Conservation (phyloP, 129 eudicot genomes). For the Chrysanthemum makinoi region DNA sequence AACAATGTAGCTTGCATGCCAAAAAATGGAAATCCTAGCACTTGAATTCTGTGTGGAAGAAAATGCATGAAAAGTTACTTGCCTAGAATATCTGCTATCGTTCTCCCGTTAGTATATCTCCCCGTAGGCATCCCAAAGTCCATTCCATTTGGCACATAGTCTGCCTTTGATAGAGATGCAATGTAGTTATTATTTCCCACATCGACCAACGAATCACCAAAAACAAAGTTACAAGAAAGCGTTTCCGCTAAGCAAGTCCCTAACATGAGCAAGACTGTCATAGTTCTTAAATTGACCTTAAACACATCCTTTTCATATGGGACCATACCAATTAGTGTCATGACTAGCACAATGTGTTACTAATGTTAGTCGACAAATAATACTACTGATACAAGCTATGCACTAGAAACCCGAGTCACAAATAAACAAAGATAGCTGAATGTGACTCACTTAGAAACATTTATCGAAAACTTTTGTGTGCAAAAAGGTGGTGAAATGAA, state of each 20-base stretch:
- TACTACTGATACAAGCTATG: not conserved
- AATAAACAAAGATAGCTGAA: too few relatives aligned
- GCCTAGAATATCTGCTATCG: constrained; percentile 79
- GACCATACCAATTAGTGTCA: not conserved
- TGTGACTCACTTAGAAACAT: too few relatives aligned
- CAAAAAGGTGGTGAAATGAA: too few relatives aligned
- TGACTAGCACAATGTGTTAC: not conserved
- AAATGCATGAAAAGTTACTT: constrained; percentile 24
- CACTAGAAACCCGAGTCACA: too few relatives aligned
- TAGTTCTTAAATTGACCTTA: constrained; percentile 23
- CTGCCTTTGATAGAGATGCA: constrained; percentile 66
- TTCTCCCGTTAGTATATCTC: constrained; percentile 82
- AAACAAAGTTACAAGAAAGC: constrained; percentile 59
- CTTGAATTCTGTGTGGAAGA: not conserved
- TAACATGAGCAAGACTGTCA: constrained; percentile 24
- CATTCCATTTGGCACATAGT: constrained; percentile 73
- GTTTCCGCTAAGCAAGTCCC: constrained; percentile 34
- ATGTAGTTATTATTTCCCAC: constrained; percentile 90
- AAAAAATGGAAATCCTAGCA: too few relatives aligned
- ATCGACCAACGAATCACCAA: constrained; percentile 92
- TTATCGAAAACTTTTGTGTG: too few relatives aligned
- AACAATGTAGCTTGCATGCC: too few relatives aligned
- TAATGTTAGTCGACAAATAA: not conserved
- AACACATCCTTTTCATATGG: not conserved
- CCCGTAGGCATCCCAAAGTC: constrained; percentile 90